These are phyloP conservation scores for Beauveria bassiana DNA, from an alignment of 2,329 filamentous ascomycete species.

Conservation along the genomic window DNA sequence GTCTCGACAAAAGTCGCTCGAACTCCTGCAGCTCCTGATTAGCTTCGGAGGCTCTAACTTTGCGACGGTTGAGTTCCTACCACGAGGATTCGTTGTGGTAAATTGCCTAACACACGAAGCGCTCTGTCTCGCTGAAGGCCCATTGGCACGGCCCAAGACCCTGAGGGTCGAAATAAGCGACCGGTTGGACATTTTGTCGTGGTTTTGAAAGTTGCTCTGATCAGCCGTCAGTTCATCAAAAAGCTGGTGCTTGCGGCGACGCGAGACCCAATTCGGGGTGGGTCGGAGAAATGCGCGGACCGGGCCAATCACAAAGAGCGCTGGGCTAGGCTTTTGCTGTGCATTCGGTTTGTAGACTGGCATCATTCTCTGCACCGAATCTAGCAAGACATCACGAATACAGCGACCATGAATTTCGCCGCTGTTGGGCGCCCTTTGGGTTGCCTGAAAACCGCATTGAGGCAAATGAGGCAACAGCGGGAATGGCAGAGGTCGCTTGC, in stretches of 20 bases:
- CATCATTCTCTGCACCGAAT: constrained; percentile 8
- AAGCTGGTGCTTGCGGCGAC: constrained; percentile 11
- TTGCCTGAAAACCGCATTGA: constrained; percentile 59
- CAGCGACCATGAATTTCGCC: constrained; percentile 50
- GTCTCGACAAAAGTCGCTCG: constrained; percentile 41
- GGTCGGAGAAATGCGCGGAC: constrained; percentile 22
- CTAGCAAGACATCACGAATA: not conserved
- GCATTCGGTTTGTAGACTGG: not conserved
- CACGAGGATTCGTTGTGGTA: constrained; percentile 3
- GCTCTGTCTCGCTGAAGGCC: not conserved
- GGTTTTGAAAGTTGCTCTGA: not conserved
- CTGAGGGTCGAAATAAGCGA: constrained; percentile 1
- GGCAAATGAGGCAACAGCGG: constrained; percentile 47
- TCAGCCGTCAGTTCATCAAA: constrained; percentile 6
- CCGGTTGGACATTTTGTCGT: constrained; percentile 8
- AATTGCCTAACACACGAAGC: constrained; percentile 1
- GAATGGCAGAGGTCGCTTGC: constrained; percentile 39
- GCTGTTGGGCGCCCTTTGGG: constrained; percentile 58
- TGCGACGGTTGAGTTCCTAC: not conserved
- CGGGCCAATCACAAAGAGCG: constrained; percentile 28
- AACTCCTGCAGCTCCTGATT: constrained; percentile 21
- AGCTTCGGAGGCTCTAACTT: constrained; percentile 6
- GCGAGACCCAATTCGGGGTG: constrained; percentile 13
- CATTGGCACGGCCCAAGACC: not conserved
- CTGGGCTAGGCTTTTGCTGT: constrained; percentile 11